Base-by-base conservation (phyloP, 192 early-diverging fungal genomes). In the Umbelopsis vinacea region DNA sequence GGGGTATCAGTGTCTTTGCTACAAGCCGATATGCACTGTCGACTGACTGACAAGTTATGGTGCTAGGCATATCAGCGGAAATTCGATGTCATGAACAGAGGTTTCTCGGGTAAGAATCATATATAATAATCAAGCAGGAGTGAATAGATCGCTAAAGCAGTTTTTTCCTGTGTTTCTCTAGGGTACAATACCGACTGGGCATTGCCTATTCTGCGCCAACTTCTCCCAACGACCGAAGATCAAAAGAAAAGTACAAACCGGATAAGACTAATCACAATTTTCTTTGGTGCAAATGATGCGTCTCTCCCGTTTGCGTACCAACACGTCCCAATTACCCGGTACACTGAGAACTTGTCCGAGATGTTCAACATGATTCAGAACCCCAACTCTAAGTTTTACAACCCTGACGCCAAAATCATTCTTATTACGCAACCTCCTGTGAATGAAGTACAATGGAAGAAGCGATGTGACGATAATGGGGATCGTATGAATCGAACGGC, bases 281-380 rank as follows among this genome's bases (percentile, higher is more conserved):
- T 92, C 63, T 85, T 94, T 66, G 95, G 95, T 23, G 87, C 95
- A 7, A 95, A 96, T 75, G 95, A 97, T 76, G 86, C 92, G 0
- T 84, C 82, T 0, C 53, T 88, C 24, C 74, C 74, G 3, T 70
- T 67, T 8, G 79, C 80, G 4, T 29, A 68, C 2, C 90, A 92
- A 60, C 87, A 89, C 69, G 88, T 94, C 1, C 76, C 88, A 0
- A n/a, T 95, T n/a, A 70, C 75, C 0, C 48, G 78, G 4, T 96
- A 88, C 70, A 74, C 77, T 3, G 23, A 72, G 15, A 93, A 96
- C 69, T 40, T 94, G n/a, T 76, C 77, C 29, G 70, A 76, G 7
- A 76, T 96, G 55, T 79, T 94, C n/a, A 66, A 79, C 1, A 75
- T 84, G 29, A 68, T 94, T 19, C 85, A 84, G 23, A 48, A 77